These are phyloP conservation scores for Calonectria pteridis DNA, from an alignment of 2,329 filamentous ascomycete species.

Conservation along the genomic window DNA sequence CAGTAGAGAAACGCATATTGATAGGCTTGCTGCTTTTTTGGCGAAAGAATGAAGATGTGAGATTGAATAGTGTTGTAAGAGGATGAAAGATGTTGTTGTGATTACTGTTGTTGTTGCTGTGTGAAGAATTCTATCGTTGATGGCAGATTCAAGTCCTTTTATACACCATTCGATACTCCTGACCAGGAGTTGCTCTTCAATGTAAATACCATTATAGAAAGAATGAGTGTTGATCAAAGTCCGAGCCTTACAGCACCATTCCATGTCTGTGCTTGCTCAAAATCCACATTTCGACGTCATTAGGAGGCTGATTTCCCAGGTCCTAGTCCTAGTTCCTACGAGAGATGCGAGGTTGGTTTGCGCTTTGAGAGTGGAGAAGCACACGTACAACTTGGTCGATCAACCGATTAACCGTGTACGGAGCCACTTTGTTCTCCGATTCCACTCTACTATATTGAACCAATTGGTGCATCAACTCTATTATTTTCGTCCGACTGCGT, in stretches of 20 bases:
- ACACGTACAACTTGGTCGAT: background rate
- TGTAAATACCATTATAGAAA: background rate
- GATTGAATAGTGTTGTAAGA: background rate
- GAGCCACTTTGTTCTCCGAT: background rate
- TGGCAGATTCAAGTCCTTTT: background rate
- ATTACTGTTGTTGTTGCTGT: background rate
- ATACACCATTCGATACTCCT: background rate
- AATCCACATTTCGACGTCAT: background rate
- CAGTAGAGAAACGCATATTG: background rate
- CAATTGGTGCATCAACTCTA: background rate
- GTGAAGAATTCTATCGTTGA: background rate
- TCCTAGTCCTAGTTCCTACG: background rate
- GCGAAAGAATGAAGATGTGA: background rate
- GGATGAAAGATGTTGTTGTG: background rate
- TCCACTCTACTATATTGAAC: background rate
- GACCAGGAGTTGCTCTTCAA: background rate
- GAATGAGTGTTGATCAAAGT: background rate
- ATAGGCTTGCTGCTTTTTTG: background rate
- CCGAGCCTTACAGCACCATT: background rate
- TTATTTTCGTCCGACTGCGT: background rate
- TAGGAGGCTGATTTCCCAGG: too few relatives aligned
- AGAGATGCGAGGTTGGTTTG: background rate
- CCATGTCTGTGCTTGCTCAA: background rate
- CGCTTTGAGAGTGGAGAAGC: background rate
- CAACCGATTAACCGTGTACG: background rate